phyloP scores from a whole-genome alignment of 1,284 basidiomycete species.

The Fomitopsis schrenkii region DNA sequence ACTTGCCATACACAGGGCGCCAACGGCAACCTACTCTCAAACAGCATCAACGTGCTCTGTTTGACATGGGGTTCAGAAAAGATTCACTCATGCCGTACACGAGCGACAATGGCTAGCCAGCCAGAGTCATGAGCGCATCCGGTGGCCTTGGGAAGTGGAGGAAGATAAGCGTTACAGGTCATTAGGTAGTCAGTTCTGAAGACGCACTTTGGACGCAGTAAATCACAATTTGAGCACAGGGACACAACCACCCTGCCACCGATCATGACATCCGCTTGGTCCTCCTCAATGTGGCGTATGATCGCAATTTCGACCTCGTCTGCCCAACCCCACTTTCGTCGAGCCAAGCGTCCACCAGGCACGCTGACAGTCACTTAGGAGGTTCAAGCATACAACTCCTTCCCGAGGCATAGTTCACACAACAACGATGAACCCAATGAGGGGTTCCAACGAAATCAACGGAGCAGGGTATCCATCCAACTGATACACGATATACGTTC shows the following conservation, averaged over 20 bases:
- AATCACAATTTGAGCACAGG: constrained; percentile 2
- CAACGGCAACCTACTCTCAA: not conserved
- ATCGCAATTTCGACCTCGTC: not conserved
- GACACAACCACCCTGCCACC: not conserved
- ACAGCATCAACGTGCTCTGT: not conserved
- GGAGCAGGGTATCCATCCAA: not conserved
- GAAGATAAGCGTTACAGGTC: not conserved
- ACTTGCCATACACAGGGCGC: not conserved
- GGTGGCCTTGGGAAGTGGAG: not conserved
- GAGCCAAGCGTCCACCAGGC: not conserved
- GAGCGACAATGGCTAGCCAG: no score
- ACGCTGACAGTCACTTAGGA: not conserved
- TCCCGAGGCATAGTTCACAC: not conserved
- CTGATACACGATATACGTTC: not conserved
- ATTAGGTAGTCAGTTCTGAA: not conserved
- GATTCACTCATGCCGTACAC: no score
- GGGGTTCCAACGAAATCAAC: not conserved
- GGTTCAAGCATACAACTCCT: not conserved
- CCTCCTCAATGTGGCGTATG: not conserved
- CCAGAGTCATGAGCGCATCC: not conserved
- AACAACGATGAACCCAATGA: not conserved
- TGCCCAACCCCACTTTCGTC: not conserved
- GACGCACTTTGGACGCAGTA: not conserved
- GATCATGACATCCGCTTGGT: not conserved
- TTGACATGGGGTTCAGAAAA: not conserved